These are phyloP conservation scores for Yamadazyma laniorum DNA, from an alignment of 805 yeast species.

Conservation along the genomic window DNA sequence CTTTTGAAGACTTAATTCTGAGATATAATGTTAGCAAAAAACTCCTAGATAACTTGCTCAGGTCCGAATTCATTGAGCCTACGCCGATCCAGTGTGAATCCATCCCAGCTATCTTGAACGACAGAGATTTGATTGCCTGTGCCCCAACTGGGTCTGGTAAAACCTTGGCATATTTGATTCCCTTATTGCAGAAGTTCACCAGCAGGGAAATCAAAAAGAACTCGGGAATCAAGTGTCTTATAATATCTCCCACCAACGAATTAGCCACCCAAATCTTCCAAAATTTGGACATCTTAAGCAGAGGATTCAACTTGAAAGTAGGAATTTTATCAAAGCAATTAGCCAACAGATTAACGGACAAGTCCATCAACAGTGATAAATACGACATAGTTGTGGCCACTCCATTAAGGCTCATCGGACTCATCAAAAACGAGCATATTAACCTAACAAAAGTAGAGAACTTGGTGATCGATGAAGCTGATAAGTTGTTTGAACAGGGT, in stretches of 20 bases:
- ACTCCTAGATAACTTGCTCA: constrained; percentile 61
- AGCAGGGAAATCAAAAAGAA: constrained; percentile 20
- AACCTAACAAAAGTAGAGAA: constrained; percentile 67
- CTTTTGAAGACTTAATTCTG: constrained; percentile 74
- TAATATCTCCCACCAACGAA: constrained; percentile 93
- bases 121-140: constrained; percentile 82
- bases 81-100: constrained; percentile 93
- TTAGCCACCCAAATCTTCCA: constrained; percentile 81
- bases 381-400: constrained; percentile 84
- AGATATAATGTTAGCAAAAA: constrained; percentile 64
- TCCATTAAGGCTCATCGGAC: constrained; percentile 83
- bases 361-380: constrained; percentile 55
- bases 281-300: constrained; percentile 59
- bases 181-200: constrained; percentile 59
- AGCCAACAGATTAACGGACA: constrained; percentile 64
- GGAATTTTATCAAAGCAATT: constrained; percentile 71
- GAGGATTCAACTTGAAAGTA: constrained; percentile 54
- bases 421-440: constrained; percentile 59
- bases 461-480: constrained; percentile 93
- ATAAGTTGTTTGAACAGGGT: constrained; percentile 81
- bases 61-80: constrained; percentile 75
- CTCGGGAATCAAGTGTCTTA: constrained; percentile 66
- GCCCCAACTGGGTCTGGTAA: constrained; percentile 99
- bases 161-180: constrained; percentile 85
- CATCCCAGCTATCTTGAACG: constrained; percentile 68